Evolutionary conservation across 345 rosid species (phyloP), one percentile per base, ranked within the genome.

Genomic region (Iberis pinnata): DNA sequence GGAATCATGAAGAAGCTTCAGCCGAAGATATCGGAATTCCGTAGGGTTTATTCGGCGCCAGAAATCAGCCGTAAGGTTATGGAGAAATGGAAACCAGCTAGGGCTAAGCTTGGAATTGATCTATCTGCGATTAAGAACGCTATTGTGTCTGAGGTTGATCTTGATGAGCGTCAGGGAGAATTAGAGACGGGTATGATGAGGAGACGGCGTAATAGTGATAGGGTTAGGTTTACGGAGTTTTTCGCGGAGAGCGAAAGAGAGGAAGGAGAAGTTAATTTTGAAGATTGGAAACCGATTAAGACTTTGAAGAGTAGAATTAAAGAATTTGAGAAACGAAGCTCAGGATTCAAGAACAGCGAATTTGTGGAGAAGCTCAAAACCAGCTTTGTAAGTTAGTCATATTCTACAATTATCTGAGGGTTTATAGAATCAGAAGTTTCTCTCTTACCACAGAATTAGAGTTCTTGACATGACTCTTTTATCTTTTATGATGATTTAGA

Each of bases 11-110:
- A 83, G 88, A 88, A 72, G 69, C 70, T 92, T 66, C 86, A 73
- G 80, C 98, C 98, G 18, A 92, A 85, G 69, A 71, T 85, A 17
- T 72, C 88, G 55, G 98, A 92, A 75, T 74, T 92, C 17, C 84
- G 95, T 19, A 75, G 93, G 77, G 87, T 73, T n/a, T 92, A 88
- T 61, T 84, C 96, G 15, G 92, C 92, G 35, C 98, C 96, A 42
- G 95, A 82, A 61, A 76, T 90, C 9, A 90, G 98, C 24, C 77
- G 82, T 61, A 82, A 75, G 57, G 98, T 86, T 22, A 64, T 82
- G 72, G 95, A 84, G 81, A 84, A 74, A 71, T 84, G 89, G 98
- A 75, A 73, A 0, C 85, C 95, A 1, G 70, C 74, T 2, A 72
- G 76, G 64, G 84, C 92, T 49, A 84, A 64, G 67, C 53, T 84